Conservation (phyloP, 257 asterid genomes). For the Verbena officinalis region DNA sequence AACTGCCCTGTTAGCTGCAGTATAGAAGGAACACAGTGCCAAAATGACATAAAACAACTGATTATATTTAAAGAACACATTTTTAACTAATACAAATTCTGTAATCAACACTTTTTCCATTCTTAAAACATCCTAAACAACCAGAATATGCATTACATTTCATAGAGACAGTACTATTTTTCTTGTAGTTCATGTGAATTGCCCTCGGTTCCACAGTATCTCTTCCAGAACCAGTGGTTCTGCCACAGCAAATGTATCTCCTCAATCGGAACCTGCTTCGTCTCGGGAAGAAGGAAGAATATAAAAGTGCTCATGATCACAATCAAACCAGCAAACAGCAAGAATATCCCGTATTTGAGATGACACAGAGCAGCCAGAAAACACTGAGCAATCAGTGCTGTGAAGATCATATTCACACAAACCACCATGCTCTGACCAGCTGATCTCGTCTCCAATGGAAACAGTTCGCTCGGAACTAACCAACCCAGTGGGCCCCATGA, state of each 20-base stretch:
- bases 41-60: neutral
- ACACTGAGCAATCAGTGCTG: constrained; percentile 71
- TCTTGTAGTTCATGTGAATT: neutral
- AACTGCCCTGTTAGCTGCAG: too few species aligned
- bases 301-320: constrained; percentile 58
- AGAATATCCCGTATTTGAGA: constrained; percentile 65
- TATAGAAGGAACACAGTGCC: too few species aligned
- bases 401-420: constrained; percentile 77
- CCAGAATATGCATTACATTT: neutral
- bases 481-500: constrained; percentile 89
- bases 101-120: neutral
- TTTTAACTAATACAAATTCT: neutral
- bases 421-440: constrained; percentile 87
- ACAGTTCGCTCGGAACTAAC: constrained; percentile 81
- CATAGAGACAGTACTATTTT: neutral
- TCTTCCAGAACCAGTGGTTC: constrained; percentile 76
- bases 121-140: neutral
- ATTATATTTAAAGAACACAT: neutral
- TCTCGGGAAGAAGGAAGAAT: constrained; percentile 77
- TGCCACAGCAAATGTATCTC: constrained; percentile 72
- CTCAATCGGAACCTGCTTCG: constrained; percentile 85
- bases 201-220: constrained; percentile 41
- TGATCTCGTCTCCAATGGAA: constrained; percentile 79
- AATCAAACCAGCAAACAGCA: constrained; percentile 61
- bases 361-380: constrained; percentile 66